Base-by-base conservation (phyloP, 2,329 filamentous ascomycete genomes). In the Cordyceps militaris region DNA sequence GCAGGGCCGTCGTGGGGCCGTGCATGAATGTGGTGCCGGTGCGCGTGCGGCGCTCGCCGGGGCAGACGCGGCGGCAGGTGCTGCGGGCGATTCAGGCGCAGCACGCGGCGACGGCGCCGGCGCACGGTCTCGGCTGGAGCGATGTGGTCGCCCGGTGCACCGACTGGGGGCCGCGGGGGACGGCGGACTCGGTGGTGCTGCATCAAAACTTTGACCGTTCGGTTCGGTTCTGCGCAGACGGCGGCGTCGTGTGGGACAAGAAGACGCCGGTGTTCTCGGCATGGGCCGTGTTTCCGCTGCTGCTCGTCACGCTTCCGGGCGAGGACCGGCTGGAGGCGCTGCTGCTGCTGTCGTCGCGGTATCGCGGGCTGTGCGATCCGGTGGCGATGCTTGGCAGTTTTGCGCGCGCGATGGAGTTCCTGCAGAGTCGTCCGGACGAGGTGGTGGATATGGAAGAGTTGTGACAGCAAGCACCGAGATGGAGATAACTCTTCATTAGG, bases 11-110 rank as follows among this genome's bases (percentile, higher is more conserved):
- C 23, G 21, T 55, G 28, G 42, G 52, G 28, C 52, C 52, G 11
- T 55, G 52, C 30, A 55, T 55, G 42, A 55, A 55, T 21, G 52
- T 47, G 10, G 16, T 55, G 16, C 52, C 52, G 11, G 52, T 55
- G 52, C 42, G 42, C 23, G 42, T 55, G 42, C 21, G 28, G 21
- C 16, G 14, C 14, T 19, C 30, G 1, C 42, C 36, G 13, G 42
- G 42, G 5, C 52, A 38, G 9, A 55, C 52, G 2, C 42, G 52
- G 21, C 42, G 52, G 21, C 30, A 47, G 11, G 34, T 28, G 3
- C 19, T 55, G 8, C 30, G 28, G 42, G 30, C 1, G 8, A 55
- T 38, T 23, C 52, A 55, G 23, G 19, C 28, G 4, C 52, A 55
- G 28, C 52, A 55, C 28, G 52, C 52, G 8, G 42, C 36, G 43